Base-by-base conservation (phyloP, 176 grass and related monocot species). In the Puccinellia tenuiflora region DNA sequence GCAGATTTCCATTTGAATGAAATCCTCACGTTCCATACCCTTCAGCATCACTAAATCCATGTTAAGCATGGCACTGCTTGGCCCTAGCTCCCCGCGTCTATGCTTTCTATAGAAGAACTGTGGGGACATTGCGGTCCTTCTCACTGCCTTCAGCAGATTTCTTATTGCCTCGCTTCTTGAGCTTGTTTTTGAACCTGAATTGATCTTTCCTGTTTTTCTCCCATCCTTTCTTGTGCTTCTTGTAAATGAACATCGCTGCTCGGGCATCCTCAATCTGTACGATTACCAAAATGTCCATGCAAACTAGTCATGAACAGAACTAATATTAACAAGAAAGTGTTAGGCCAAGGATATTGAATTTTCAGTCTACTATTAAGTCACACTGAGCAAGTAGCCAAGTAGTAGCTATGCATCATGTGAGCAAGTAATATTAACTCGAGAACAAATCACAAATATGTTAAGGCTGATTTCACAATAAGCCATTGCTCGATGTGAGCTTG, bases 161-260 rank as follows among this genome's bases (percentile, higher is more conserved):
- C 79, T 86, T 90, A 76, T 86, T 90, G 13, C 67, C 84, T 81
- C 76, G 37, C 48, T 91, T 93, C 53, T 85, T 89, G 11, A 81
- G 37, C 68, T 90, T 93, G 28, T 86, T 80, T 75, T 90, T 96
- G 7, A 87, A 88, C 81, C 87, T 88, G 50, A 90, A 83, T 79
- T 83, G 89, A 24, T 83, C 80, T 76, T 93, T 93, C 56, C 84
- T 68, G 84, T 55, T 92, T 56, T 93, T 98, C 77, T 93, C 96
- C 91, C 92, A 93, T 75, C 14, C 85, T 80, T 95, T 96, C 86
- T 95, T 95, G 80, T 96, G 77, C 81, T 92, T 96, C 31, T 79
- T 95, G 61, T 98, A 96, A 74, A 99, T 92, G 76, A 90, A 93
- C 93, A 99, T 96, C 30, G 93, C 93, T 81, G 93, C 96, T 59